Base-by-base conservation (phyloP, 495 filamentous ascomycete species). In the Aspergillus affinis region DNA sequence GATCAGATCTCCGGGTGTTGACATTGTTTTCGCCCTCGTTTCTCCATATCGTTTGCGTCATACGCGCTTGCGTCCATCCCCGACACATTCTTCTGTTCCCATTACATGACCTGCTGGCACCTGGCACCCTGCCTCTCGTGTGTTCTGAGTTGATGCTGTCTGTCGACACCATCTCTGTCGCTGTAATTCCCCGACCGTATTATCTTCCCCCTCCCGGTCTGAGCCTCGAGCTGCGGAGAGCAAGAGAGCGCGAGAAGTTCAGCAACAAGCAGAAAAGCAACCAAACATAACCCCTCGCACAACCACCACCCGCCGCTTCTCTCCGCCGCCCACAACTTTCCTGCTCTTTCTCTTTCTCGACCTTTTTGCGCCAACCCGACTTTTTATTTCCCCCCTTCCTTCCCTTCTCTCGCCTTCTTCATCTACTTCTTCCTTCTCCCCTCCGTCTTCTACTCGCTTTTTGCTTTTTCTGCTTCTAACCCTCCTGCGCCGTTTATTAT, bases 1-100 rank as follows among this genome's bases (percentile, higher is more conserved):
- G n/a, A n/a, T n/a, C n/a, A n/a, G n/a, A n/a, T n/a, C n/a, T n/a
- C 56, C 64, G 51, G 48, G 51, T 53, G 55, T 51, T 52, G 59
- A 64, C 61, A 45, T 49, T 51, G 29, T 53, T 41, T 4, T 51
- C 48, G 15, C 29, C 51, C 21, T 58, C 44, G 48, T 30, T 55
- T 41, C 55, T 60, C 57, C 55, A 65, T 68, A 62, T 67, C 59
- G 62, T 65, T 68, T 63, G 62, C 61, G 65, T 68, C 62, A 63
- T 65, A 48, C 45, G 48, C 45, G 47, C 4, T 7, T 19, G 47
- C 47, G 13, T 48, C n/a, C n/a, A n/a, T n/a, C n/a, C 47, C 48
- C 48, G 54, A 47, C 36, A 32, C 49, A 58, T 48, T 36, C 32
- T 36, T 36, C 32, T 36, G 32, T 13, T 36, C 12, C 32, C 32